A percentile compares a stretch with the other conserved stretches of the same genome.
Conservation (phyloP, 2,329 filamentous ascomycete species). For the Elsinoe fawcettii region DNA sequence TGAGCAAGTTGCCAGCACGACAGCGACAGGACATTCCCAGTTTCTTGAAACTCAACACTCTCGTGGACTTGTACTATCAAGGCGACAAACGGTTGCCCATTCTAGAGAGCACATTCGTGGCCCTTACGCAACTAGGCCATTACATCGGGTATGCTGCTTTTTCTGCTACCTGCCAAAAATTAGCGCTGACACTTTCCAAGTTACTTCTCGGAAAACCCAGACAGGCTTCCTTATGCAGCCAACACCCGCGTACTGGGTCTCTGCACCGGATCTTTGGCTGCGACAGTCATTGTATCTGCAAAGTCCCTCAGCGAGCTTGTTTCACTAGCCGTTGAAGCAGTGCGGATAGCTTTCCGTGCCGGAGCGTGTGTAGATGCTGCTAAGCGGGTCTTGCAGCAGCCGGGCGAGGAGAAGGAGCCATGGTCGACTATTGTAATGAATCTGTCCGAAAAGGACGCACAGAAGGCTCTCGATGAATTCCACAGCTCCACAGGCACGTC, state of each 20-base stretch:
- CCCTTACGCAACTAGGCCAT: slow-evolving; percentile 58
- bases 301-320: slow-evolving; percentile 55
- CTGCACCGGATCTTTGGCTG: slow-evolving; percentile 63
- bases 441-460: slow-evolving; percentile 45
- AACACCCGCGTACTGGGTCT: slow-evolving; percentile 53
- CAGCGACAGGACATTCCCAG: slow-evolving; percentile 53
- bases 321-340: slow-evolving; percentile 54
- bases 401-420: slow-evolving; percentile 47
- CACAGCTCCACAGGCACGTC: slow-evolving; percentile 48
- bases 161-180: not conserved
- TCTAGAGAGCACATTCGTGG: slow-evolving; percentile 57
- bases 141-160: slow-evolving; percentile 55
- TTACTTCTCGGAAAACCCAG: slow-evolving; percentile 47
- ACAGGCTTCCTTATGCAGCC: slow-evolving; percentile 43
- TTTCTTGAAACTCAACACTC: slow-evolving; percentile 55
- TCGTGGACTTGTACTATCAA: slow-evolving; percentile 57
- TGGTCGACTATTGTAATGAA: slow-evolving; percentile 62
- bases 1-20: slow-evolving; percentile 48
- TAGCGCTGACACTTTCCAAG: slow-evolving; percentile 26
- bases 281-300: slow-evolving; percentile 57
- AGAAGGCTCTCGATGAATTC: slow-evolving; percentile 49
- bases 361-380: slow-evolving; percentile 42
- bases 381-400: slow-evolving; percentile 44
- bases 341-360: slow-evolving; percentile 59
- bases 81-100: slow-evolving; percentile 52